Base-by-base conservation (phyloP, 768 basidiomycete genomes). In the Russula compacta region DNA sequence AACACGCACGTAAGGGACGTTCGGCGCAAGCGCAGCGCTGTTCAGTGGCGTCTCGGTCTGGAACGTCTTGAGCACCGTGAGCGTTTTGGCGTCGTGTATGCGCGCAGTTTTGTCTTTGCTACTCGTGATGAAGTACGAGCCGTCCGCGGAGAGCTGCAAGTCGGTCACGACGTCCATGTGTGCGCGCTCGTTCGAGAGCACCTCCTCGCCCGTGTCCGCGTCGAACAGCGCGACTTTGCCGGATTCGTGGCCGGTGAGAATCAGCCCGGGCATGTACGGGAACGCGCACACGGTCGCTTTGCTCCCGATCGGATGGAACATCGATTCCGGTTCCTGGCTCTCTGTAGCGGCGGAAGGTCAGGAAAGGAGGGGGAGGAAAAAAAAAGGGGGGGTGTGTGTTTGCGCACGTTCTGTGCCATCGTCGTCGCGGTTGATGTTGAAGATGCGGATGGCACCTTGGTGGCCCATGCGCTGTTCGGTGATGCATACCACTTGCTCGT, bases 241-340 rank as follows among this genome's bases (percentile, higher is more conserved):
- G 46, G 92, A 92, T 76, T 98, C 95, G 75, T 99, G 97, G 6
- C 93, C 95, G 2, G 94, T 95, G 61, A 98, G 77, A 72, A 99
- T 86, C 64, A 87, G 73, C 43, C 86, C 81, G 24, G 87, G 85
- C 12, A 80, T 78, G 53, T 86, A 81, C 4, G 91, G 88, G 73
- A 97, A 98, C 5, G 92, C 86, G 71, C 92, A 95, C 43, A 98
- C 93, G 2, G 92, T 98, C n/a, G 94, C 91, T 76, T 98, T 98
- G 61, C 91, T 91, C 32, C 94, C 95, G 61, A 91, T 78, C 12
- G 94, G 90, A 72, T 88, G 81, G 79, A 97, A 95, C 73, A 89
- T 82, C 67, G 83, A 77, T 15, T 78, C 68, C 0, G 94, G 92
- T 64, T 92, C 88, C 69, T 73, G 75, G 64, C 84, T 78, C 76